phyloP scores from a whole-genome alignment of 2,329 filamentous ascomycete genomes.

The Truncatella angustata region DNA sequence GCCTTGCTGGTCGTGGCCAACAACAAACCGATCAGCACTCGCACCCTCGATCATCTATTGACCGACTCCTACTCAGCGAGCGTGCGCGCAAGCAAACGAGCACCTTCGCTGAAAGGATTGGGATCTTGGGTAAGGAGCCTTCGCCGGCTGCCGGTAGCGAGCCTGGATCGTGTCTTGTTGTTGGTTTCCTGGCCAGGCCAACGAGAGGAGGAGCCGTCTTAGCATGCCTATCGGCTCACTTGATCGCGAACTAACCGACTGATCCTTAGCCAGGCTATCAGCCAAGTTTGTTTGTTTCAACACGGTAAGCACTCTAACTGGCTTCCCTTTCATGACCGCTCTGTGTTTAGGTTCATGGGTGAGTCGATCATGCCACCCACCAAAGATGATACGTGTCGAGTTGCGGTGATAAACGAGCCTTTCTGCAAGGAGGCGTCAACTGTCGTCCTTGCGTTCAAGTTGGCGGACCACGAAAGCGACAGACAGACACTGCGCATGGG shows the following conservation, averaged over 20 bases:
- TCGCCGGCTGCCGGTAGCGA: conserved; percentile 9
- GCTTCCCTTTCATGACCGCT: not conserved
- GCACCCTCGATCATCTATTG: conserved; percentile 12
- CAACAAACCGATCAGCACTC: conserved; percentile 10
- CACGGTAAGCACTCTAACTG: conserved; percentile 1
- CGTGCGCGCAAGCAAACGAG: conserved; percentile 7
- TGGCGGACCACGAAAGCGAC: not conserved
- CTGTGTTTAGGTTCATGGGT: not conserved
- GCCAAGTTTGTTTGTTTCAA: not conserved
- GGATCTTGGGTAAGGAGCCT: conserved; percentile 13
- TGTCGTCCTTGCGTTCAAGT: conserved; percentile 6
- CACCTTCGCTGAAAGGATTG: conserved; percentile 12
- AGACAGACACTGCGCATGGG: conserved; percentile 3
- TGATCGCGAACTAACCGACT: too few species aligned
- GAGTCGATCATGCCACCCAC: conserved; percentile 8
- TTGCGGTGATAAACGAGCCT: not conserved
- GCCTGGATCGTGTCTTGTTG: conserved; percentile 10
- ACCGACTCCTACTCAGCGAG: conserved; percentile 10
- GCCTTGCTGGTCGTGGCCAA: not conserved
- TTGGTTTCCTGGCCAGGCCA: not conserved
- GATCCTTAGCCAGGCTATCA: not conserved
- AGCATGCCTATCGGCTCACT: not conserved
- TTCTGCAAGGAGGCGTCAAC: conserved; percentile 3
- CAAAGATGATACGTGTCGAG: not conserved
- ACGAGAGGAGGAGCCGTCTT: conserved; percentile 1